These are phyloP conservation scores for Maudiozyma humilis DNA, from an alignment of 1,139 yeast species.

Conservation along the genomic window DNA sequence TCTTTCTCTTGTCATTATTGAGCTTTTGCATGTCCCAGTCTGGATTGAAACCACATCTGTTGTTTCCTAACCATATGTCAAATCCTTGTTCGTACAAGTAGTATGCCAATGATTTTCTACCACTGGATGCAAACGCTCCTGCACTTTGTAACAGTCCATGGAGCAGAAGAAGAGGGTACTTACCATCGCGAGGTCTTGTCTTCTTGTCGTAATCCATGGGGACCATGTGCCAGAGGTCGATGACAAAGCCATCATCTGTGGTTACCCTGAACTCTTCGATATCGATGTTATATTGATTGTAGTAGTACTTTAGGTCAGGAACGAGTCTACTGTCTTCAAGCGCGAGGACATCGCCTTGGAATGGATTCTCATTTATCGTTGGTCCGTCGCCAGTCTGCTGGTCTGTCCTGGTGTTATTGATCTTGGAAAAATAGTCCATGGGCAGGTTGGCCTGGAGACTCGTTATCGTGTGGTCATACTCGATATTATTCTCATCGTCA, in stretches of 20 bases:
- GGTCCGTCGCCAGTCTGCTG: not conserved
- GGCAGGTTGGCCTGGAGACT: constrained; percentile 6
- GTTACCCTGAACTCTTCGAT: constrained; percentile 51
- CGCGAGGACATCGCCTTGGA: constrained; percentile 15
- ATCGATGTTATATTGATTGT: constrained; percentile 50
- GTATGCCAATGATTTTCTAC: constrained; percentile 67
- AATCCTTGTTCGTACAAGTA: constrained; percentile 52
- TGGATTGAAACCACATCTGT: constrained; percentile 77
- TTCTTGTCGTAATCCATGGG: constrained; percentile 31
- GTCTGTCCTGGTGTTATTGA: constrained; percentile 6
- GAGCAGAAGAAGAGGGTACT: constrained; percentile 63
- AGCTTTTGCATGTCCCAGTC: constrained; percentile 40
- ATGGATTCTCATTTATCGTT: constrained; percentile 18
- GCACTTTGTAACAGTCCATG: constrained; percentile 87
- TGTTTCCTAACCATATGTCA: constrained; percentile 93
- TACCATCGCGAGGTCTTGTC: constrained; percentile 35
- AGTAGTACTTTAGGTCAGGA: constrained; percentile 57
- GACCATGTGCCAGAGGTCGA: constrained; percentile 50
- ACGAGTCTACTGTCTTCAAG: constrained; percentile 34
- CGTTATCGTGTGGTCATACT: constrained; percentile 25
- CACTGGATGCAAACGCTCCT: constrained; percentile 78
- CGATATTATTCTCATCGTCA: constrained; percentile 23
- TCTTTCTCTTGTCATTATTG: constrained; percentile 39
- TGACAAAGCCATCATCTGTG: constrained; percentile 72
- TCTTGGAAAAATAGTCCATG: not conserved